Conservation (phyloP, 2,329 filamentous ascomycete species). For the Talaromyces amestolkiae region DNA sequence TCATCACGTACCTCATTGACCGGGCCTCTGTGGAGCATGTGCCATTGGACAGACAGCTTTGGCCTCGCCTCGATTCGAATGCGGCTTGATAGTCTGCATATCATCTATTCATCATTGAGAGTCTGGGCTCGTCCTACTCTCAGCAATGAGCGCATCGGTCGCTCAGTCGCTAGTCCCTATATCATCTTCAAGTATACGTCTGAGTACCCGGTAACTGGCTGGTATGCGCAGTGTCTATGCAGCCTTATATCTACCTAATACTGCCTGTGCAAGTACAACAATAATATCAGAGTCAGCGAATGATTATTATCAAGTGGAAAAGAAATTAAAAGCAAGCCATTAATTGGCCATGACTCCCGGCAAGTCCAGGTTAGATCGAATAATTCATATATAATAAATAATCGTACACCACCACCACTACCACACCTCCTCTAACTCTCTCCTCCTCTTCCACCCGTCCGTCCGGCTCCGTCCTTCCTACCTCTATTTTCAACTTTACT, state of each 20-base stretch:
- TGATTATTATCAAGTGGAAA: neutral
- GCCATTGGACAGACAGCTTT: neutral
- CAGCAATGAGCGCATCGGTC: neutral
- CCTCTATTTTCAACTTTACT: neutral
- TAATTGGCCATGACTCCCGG: neutral
- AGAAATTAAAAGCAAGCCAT: neutral
- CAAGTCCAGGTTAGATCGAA: neutral
- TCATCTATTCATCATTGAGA: neutral
- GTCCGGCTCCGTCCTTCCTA: neutral
- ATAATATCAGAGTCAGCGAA: neutral
- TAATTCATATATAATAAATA: neutral
- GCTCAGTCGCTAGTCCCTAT: neutral
- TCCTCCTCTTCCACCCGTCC: conserved; percentile 1
- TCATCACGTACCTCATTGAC: neutral
- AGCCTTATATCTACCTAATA: conserved; percentile 4
- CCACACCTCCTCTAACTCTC: neutral
- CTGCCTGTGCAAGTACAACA: neutral
- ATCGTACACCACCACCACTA: neutral
- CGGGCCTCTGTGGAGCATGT: neutral
- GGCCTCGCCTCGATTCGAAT: conserved; percentile 5
- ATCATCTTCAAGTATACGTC: conserved; percentile 6
- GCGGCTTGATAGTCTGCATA: neutral
- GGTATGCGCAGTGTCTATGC: conserved; percentile 1
- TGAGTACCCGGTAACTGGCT: neutral
- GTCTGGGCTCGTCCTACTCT: neutral